Conservation (phyloP, 345 rosid species). For the Euphorbia peplus region DNA sequence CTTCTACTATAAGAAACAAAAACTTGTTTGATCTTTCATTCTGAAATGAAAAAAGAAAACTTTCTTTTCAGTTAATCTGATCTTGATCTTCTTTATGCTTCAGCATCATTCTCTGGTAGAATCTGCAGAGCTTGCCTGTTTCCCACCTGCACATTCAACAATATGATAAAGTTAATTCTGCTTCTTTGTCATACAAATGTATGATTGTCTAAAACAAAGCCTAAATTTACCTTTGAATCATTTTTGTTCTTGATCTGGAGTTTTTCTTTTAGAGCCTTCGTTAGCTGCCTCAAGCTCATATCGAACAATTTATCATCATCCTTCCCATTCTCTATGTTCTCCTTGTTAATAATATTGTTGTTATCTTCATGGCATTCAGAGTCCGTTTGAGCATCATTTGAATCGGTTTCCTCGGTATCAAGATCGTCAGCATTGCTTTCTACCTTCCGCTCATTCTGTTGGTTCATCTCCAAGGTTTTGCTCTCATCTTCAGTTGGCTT, state of each 20-base stretch:
- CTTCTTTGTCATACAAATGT: no score
- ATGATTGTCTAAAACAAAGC: neutral
- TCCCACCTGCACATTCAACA: constrained; percentile 1
- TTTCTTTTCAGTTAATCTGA: no score
- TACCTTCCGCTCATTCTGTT: neutral
- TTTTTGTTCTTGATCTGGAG: constrained; percentile 23
- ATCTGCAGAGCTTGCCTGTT: neutral
- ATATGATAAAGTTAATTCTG: no score
- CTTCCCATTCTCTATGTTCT: constrained; percentile 30
- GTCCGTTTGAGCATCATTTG: no score
- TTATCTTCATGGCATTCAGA: no score
- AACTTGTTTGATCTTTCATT: no score
- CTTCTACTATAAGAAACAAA: neutral
- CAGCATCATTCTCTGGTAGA: constrained; percentile 3
- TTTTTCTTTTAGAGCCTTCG: constrained; percentile 37
- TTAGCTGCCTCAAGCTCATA: constrained; percentile 45
- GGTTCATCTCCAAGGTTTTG: constrained; percentile 1
- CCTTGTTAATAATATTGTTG: constrained; percentile 31
- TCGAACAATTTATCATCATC: constrained; percentile 26
- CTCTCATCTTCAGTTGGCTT: neutral
- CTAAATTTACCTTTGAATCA: constrained; percentile 9
- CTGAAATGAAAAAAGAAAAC: no score
- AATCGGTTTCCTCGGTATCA: neutral
- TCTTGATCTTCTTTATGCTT: neutral
- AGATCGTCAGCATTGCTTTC: neutral